Conservation (phyloP, 139 green algal genomes). For the Nannochloris sp. region DNA sequence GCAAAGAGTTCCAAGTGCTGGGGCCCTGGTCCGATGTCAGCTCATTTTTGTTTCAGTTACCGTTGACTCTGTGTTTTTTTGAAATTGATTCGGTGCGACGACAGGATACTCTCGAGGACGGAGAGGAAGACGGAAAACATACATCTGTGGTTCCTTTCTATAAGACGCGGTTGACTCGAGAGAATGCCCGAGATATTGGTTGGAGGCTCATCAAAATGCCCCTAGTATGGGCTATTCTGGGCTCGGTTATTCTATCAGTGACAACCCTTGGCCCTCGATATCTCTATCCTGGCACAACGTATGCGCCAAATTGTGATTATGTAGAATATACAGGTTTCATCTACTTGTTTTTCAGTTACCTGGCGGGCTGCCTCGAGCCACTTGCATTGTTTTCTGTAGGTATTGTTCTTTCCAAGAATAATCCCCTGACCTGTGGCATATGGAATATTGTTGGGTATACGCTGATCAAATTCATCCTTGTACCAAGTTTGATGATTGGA, state of each 20-base stretch:
- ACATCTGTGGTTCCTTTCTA: neutral
- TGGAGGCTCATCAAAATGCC: neutral
- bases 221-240: neutral
- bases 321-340: neutral
- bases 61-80: neutral
- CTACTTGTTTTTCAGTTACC: neutral
- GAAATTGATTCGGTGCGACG: neutral
- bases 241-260: neutral
- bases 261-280: neutral
- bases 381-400: neutral
- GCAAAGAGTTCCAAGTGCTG: neutral
- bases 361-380: neutral
- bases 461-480: neutral
- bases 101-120: neutral
- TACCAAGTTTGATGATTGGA: slow-evolving; percentile 3
- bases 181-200: neutral
- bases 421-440: neutral
- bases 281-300: neutral
- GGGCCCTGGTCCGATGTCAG: neutral
- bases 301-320: slow-evolving; percentile 1
- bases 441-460: neutral
- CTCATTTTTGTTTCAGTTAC: neutral
- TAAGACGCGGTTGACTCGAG: neutral
- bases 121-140: neutral
- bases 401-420: neutral